phyloP scores from a whole-genome alignment of 139 green algal species.

The Chlorella sorokiniana region DNA sequence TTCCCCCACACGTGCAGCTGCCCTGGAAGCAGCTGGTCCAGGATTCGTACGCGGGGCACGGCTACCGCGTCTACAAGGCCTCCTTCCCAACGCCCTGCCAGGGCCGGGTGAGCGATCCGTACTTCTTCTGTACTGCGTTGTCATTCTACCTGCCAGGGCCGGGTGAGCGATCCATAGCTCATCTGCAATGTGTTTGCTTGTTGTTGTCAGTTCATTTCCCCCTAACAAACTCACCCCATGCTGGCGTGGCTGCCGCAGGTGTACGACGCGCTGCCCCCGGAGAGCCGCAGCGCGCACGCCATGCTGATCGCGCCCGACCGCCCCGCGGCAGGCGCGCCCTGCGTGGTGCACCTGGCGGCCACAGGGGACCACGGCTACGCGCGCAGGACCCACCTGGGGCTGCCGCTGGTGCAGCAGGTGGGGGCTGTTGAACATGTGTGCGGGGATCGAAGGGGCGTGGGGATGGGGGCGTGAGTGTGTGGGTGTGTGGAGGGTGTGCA shows the following conservation, averaged over 20 bases:
- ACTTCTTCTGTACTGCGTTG: no score
- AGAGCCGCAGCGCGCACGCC: slow-evolving; percentile 57
- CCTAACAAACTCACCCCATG: background rate
- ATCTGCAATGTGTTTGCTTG: no score
- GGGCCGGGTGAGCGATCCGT: slow-evolving; percentile 37
- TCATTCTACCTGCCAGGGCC: no score
- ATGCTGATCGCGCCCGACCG: slow-evolving; percentile 45
- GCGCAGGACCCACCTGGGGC: slow-evolving; percentile 60
- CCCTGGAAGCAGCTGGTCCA: slow-evolving; percentile 54
- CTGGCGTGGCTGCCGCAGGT: slow-evolving; percentile 11
- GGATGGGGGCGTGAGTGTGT: background rate
- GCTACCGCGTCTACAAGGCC: slow-evolving; percentile 64
- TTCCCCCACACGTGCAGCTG: slow-evolving; percentile 38
- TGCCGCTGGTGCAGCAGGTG: slow-evolving; percentile 70
- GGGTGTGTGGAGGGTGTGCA: no score
- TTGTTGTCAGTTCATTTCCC: background rate
- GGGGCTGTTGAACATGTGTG: background rate
- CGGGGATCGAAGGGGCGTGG: background rate
- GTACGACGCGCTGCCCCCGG: slow-evolving; percentile 69
- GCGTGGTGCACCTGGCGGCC: slow-evolving; percentile 82
- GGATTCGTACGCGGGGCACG: slow-evolving; percentile 37
- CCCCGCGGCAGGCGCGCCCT: slow-evolving; percentile 28
- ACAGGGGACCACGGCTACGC: slow-evolving; percentile 83
- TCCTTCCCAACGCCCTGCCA: slow-evolving; percentile 66
- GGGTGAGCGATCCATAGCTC: no score